Conservation (phyloP, 2,329 filamentous ascomycete genomes). For the Neonectria magnoliae region DNA sequence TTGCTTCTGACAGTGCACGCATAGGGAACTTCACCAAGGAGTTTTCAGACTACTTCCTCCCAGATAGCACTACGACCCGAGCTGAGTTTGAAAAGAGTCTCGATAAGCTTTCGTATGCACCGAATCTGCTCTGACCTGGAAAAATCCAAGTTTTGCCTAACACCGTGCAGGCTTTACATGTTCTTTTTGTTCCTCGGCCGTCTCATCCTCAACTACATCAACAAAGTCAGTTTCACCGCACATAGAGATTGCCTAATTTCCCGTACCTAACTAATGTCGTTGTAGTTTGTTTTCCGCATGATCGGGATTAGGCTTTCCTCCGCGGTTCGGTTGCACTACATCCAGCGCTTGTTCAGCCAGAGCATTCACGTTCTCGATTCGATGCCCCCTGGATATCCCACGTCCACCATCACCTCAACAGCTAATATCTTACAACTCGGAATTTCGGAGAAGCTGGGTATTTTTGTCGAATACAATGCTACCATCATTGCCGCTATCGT, state of each 20-base stretch:
- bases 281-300: slow-evolving; percentile 67
- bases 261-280: background rate
- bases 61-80: slow-evolving; percentile 44
- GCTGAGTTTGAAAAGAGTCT: slow-evolving; percentile 53
- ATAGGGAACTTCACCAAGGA: slow-evolving; percentile 57
- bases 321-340: slow-evolving; percentile 70
- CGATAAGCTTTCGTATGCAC: slow-evolving; percentile 57
- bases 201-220: slow-evolving; percentile 70
- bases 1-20: background rate
- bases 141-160: background rate
- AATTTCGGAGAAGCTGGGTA: slow-evolving; percentile 71
- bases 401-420: slow-evolving; percentile 70
- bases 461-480: slow-evolving; percentile 64
- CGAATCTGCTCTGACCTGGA: too few relatives aligned
- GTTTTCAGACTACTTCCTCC: slow-evolving; percentile 57
- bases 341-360: slow-evolving; percentile 71
- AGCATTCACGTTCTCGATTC: slow-evolving; percentile 75
- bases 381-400: slow-evolving; percentile 69
- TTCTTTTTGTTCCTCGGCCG: slow-evolving; percentile 76
- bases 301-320: slow-evolving; percentile 71
- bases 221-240: slow-evolving; percentile 52
- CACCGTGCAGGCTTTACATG: slow-evolving; percentile 66
- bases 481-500: slow-evolving; percentile 63
- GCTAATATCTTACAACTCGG: slow-evolving; percentile 72
- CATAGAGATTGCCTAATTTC: background rate